These are phyloP conservation scores for Erodium trifolium DNA, from an alignment of 441 rosid genomes.

Conservation along the genomic window DNA sequence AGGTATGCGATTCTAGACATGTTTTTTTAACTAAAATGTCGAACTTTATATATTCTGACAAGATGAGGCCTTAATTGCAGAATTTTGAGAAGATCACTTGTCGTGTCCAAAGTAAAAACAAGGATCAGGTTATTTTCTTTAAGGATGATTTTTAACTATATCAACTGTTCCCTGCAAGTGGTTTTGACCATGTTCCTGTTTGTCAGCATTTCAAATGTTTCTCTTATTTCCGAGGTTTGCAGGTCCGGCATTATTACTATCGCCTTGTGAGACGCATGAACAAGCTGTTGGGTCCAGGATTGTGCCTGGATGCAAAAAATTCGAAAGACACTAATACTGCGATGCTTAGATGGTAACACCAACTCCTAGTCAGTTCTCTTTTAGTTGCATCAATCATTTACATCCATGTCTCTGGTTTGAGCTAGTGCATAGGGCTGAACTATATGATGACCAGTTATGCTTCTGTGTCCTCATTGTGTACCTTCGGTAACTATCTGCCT, in stretches of 20 bases:
- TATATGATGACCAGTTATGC: too few relatives aligned
- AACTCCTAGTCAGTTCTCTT: neutral
- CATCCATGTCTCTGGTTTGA: too few relatives aligned
- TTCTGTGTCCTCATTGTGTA: too few relatives aligned
- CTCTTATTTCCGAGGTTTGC: conserved; percentile 22
- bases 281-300: conserved; percentile 82
- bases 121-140: conserved; percentile 71
- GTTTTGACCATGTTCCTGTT: conserved; percentile 17
- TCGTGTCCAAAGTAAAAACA: conserved; percentile 92
- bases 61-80: conserved; percentile 35
- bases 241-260: conserved; percentile 97
- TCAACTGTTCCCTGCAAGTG: conserved; percentile 8
- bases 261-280: conserved; percentile 97
- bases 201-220: conserved; percentile 15
- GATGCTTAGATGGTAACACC: conserved; percentile 87
- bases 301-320: conserved; percentile 91
- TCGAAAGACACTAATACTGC: conserved; percentile 97
- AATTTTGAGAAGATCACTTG: conserved; percentile 96
- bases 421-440: too few relatives aligned
- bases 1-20: conserved; percentile 36
- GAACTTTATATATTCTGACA: conserved; percentile 13
- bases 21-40: conserved; percentile 6
- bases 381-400: too few relatives aligned
- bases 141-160: conserved; percentile 14
- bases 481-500: too few relatives aligned